These are phyloP conservation scores for Rhizodiscina lignyota DNA, from an alignment of 495 filamentous ascomycete genomes.

Conservation along the genomic window DNA sequence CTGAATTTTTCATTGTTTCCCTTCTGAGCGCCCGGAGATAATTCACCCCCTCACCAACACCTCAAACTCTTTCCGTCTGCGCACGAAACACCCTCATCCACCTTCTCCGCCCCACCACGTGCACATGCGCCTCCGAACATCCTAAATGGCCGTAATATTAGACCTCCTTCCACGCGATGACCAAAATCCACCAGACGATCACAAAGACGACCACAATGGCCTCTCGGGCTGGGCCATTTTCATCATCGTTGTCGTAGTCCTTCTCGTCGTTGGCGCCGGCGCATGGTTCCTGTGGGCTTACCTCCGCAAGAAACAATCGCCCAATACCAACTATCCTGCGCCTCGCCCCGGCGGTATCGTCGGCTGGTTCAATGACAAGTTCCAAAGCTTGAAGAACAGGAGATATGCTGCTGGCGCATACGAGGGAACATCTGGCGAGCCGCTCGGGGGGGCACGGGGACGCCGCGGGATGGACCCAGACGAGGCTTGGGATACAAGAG, in stretches of 20 bases:
- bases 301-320: slow-evolving; percentile 43
- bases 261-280: slow-evolving; percentile 26
- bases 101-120: too few relatives aligned
- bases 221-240: slow-evolving; percentile 21
- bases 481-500: slow-evolving; percentile 55
- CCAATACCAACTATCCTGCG: slow-evolving; percentile 32
- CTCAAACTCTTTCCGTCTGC: too few relatives aligned
- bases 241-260: slow-evolving; percentile 32
- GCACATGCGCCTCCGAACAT: too few relatives aligned
- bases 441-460: slow-evolving; percentile 17
- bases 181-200: not conserved
- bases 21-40: too few relatives aligned
- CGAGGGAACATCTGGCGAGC: slow-evolving; percentile 24
- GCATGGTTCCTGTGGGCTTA: slow-evolving; percentile 30
- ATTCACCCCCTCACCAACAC: too few relatives aligned
- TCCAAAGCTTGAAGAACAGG: slow-evolving; percentile 34
- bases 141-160: too few relatives aligned
- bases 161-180: not conserved
- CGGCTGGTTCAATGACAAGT: slow-evolving; percentile 38
- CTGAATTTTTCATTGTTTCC: too few relatives aligned
- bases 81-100: too few relatives aligned
- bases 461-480: slow-evolving; percentile 39
- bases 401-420: slow-evolving; percentile 44
- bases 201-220: slow-evolving; percentile 3
- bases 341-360: slow-evolving; percentile 39